These are phyloP conservation scores for Panicum virgatum DNA, from an alignment of 202 grass and related monocot genomes.

Conservation along the genomic window DNA sequence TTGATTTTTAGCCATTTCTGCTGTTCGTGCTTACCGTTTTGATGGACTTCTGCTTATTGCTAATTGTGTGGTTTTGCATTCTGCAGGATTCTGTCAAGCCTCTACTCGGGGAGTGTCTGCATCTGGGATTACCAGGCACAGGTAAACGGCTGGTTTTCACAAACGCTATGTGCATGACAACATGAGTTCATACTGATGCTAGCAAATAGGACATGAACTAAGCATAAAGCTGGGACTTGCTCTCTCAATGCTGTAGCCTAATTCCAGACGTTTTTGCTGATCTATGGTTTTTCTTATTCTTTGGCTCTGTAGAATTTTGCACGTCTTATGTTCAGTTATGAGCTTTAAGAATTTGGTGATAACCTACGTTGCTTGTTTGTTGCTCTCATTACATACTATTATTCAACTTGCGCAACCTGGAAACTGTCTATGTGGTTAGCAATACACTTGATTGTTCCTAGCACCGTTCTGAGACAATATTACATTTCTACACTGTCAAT, in stretches of 20 bases:
- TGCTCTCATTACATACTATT: background rate
- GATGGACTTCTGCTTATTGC: background rate
- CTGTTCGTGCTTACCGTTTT: slow-evolving; percentile 10
- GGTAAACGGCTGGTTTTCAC: slow-evolving; percentile 51
- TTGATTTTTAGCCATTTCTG: slow-evolving; percentile 3
- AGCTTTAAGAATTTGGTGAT: background rate
- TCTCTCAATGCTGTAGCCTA: background rate
- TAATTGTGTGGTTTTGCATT: slow-evolving; percentile 25
- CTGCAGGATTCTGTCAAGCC: slow-evolving; percentile 85
- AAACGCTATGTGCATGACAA: background rate
- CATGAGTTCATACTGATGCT: background rate
- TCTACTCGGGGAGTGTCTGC: slow-evolving; percentile 94
- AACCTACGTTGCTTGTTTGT: background rate
- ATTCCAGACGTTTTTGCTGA: background rate
- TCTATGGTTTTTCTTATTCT: background rate
- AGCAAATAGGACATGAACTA: background rate
- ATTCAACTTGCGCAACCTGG: background rate
- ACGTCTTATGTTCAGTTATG: background rate
- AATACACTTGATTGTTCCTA: background rate
- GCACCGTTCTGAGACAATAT: no score
- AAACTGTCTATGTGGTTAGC: background rate
- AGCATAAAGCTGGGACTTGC: background rate
- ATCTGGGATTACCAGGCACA: slow-evolving; percentile 98
- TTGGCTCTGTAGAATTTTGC: background rate
- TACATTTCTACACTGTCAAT: no score